Evolutionary conservation across 179 eudicot species (phyloP), one percentile per base, ranked within the genome.

Genomic region (Pouteria campechiana): DNA sequence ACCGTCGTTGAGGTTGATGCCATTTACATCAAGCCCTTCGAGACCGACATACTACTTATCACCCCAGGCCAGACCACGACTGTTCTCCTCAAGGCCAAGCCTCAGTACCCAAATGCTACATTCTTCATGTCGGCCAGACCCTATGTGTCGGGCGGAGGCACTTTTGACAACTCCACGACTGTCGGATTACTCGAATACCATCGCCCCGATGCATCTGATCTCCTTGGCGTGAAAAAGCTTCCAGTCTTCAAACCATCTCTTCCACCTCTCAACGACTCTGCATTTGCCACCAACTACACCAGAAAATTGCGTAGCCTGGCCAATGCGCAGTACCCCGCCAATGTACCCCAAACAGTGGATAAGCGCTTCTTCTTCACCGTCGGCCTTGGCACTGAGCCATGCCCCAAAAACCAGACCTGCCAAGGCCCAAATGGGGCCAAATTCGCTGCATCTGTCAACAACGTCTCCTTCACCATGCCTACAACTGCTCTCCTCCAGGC

Each of bases 21-120:
- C 0, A 34, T 52, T 10, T 68, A 68, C 6, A 46, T 53, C 0
- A 68, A 68, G 32, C 69, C 68, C 17, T 62, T 68, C 33, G 38
- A 48, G 1, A 68, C 73, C 21, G 25, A 21, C 18, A 37, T 13
- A 6, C 40, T 68, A 10, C 61, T 68, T 36, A 47, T 68, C 18
- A 48, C 60, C 0, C 73, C 73, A 0, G 73, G 73, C 17, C 73
- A 68, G 35, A 68, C 73, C 4, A 57, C 65, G 6, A 62, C 57
- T 21, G 59, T 68, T 7, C 73, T 68, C 2, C 65, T 68, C 41
- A 33, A 23, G 6, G 48, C 73, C 14, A 52, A 53, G 39, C 40
- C 46, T 3, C 46, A 36, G 14, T 19, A 40, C 3, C 73, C 69
- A 4, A 62, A 57, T 11, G 41, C 69, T 33, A 41, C 54, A 24